phyloP scores from a whole-genome alignment of 2,329 filamentous ascomycete species.

The Aplosporella prunicola region DNA sequence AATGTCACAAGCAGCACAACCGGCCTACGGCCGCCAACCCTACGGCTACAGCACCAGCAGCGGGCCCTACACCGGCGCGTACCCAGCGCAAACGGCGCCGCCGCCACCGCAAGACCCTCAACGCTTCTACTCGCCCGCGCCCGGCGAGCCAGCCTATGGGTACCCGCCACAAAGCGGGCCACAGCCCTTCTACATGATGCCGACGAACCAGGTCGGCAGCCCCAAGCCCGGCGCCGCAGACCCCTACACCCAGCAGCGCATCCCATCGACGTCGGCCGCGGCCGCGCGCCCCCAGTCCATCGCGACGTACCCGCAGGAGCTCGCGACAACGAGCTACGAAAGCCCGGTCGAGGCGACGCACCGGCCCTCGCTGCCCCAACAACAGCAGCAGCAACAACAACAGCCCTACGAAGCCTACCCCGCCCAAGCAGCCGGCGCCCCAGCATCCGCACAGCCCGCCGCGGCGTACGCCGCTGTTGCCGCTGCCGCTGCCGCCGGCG shows the following conservation, averaged over 20 bases:
- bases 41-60: conserved; percentile 17
- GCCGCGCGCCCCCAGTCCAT: conserved; percentile 30
- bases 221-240: conserved; percentile 22
- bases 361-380: conserved; percentile 24
- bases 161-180: conserved; percentile 20
- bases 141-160: conserved; percentile 17
- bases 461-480: conserved; percentile 14
- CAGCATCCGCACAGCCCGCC: too few relatives aligned
- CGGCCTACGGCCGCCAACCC: conserved; percentile 57
- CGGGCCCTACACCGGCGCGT: conserved; percentile 20
- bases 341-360: conserved; percentile 36
- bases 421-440: conserved; percentile 16
- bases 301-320: conserved; percentile 36
- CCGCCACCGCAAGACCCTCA: conserved; percentile 24
- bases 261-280: conserved; percentile 26
- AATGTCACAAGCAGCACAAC: conserved; percentile 85
- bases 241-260: conserved; percentile 26
- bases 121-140: conserved; percentile 29
- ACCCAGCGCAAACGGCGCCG: conserved; percentile 18
- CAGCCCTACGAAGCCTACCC: conserved; percentile 21
- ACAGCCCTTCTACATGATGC: conserved; percentile 30
- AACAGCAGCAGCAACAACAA: conserved; percentile 16
- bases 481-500: conserved; percentile 20
- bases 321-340: conserved; percentile 38
- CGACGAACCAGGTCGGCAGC: conserved; percentile 15